phyloP scores from a whole-genome alignment of 805 yeast genomes.

The Ogataea kodamae region DNA sequence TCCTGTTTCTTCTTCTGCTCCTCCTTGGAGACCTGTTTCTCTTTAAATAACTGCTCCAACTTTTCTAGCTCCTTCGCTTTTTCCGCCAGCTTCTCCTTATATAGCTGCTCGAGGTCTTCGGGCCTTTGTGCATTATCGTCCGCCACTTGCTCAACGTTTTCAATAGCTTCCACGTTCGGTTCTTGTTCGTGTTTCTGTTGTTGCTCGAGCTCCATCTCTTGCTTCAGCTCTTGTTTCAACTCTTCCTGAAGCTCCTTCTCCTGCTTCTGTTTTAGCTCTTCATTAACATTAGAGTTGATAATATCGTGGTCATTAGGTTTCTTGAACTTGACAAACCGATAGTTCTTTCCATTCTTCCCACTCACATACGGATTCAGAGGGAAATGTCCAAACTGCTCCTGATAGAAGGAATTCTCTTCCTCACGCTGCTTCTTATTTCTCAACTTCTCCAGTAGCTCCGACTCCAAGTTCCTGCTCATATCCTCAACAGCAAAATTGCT shows the following conservation, averaged over 20 bases:
- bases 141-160: slow-evolving; percentile 9
- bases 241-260: slow-evolving; percentile 19
- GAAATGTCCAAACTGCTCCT: slow-evolving; percentile 30
- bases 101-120: slow-evolving; percentile 15
- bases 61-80: slow-evolving; percentile 27
- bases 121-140: slow-evolving; percentile 11
- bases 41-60: slow-evolving; percentile 23
- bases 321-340: slow-evolving; percentile 32
- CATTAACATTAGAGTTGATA: slow-evolving; percentile 28
- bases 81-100: slow-evolving; percentile 21
- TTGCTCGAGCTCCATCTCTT: slow-evolving; percentile 8
- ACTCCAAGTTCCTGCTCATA: slow-evolving; percentile 16
- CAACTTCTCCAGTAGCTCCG: slow-evolving; percentile 13
- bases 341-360: slow-evolving; percentile 30
- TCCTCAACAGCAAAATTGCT: slow-evolving; percentile 15
- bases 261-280: slow-evolving; percentile 19
- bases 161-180: no score
- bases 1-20: slow-evolving; percentile 17
- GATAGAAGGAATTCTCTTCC: slow-evolving; percentile 15
- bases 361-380: slow-evolving; percentile 30
- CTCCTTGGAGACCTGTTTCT: slow-evolving; percentile 16
- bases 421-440: slow-evolving; percentile 9
- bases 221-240: slow-evolving; percentile 13
- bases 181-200: slow-evolving; percentile 2
- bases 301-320: slow-evolving; percentile 26